Base-by-base conservation (phyloP, 768 basidiomycete genomes). In the Tulasnella sp. region DNA sequence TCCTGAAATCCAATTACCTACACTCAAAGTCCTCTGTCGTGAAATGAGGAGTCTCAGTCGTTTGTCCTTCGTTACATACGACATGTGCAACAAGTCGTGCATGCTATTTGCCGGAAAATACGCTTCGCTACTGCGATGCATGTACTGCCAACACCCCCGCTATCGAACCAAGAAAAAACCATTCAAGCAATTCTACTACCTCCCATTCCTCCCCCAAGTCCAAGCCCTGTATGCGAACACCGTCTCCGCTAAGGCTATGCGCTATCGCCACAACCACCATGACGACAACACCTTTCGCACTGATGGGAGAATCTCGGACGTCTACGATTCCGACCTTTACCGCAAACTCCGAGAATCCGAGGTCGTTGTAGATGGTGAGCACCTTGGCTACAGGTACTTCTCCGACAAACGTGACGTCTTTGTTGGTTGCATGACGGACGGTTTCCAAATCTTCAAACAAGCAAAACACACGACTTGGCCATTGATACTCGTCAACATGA, bases 401-500 rank as follows among this genome's bases (percentile, higher is more conserved):
- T 63, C 62, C 16, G 62, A 26, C n/a, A 14, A 14, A 63, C 35
- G 62, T 5, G 62, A 63, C 62, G 35, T 63, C n/a, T 36, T 63
- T 26, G 19, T 63, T 26, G 16, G 16, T 26, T 32, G 62, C 32
- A 63, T 63, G 62, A 63, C 62, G 16, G 62, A 87, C 76, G 81
- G 85, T 0, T 84, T 84, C 75, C 75, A 77, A 0, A 78, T 82
- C 5, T 83, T 81, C 74, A 81, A 81, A 40, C 73, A 77, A 1
- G 75, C 78, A 0, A 77, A 78, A 3, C 72, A 76, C 2, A 82
- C 83, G 0, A 77, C 75, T 7, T 86, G 82, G 78, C 84, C 83
- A 0, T 71, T 86, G 5, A 72, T 86, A 12, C n/a, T 83, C 0
- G 78, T 81, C 72, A 82, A 83, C 72, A 81, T 80, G 75, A 85